These are phyloP conservation scores for Medicago arabica DNA, from an alignment of 306 rosid genomes.

Conservation along the genomic window DNA sequence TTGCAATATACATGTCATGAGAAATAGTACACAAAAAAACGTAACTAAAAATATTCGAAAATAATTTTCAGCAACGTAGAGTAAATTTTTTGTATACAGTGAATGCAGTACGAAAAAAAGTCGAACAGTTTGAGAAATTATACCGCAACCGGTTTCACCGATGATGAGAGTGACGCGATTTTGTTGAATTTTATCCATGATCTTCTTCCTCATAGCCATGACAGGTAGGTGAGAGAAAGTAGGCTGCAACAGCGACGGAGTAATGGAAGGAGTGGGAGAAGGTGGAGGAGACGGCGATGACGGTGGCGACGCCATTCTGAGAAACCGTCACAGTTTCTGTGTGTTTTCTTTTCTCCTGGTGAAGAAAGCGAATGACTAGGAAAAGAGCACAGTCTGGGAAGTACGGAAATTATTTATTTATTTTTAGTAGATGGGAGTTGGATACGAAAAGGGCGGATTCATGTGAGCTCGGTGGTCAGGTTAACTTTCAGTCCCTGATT, in stretches of 20 bases:
- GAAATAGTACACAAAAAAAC: neutral
- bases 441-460: conserved; percentile 23
- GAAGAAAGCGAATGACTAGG: neutral
- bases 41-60: neutral
- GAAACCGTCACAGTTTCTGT: neutral
- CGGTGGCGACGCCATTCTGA: conserved; percentile 66
- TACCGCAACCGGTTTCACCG: conserved; percentile 94
- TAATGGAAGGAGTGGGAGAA: conserved; percentile 1
- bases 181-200: conserved; percentile 72
- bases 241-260: conserved; percentile 41
- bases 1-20: neutral
- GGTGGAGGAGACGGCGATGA: conserved; percentile 28
- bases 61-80: neutral
- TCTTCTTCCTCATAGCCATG: conserved; percentile 61
- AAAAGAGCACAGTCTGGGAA: too few species aligned
- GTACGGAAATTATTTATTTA: neutral
- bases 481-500: neutral
- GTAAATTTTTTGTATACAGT: neutral
- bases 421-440: neutral
- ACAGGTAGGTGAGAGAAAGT: conserved; percentile 70
- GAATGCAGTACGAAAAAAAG: too few species aligned
- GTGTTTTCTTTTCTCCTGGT: neutral
- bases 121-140: neutral
- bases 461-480: conserved; percentile 13
- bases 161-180: conserved; percentile 92